Evolutionary conservation across 2,329 filamentous ascomycete species (phyloP).

Genomic region (Colletotrichum salicis): DNA sequence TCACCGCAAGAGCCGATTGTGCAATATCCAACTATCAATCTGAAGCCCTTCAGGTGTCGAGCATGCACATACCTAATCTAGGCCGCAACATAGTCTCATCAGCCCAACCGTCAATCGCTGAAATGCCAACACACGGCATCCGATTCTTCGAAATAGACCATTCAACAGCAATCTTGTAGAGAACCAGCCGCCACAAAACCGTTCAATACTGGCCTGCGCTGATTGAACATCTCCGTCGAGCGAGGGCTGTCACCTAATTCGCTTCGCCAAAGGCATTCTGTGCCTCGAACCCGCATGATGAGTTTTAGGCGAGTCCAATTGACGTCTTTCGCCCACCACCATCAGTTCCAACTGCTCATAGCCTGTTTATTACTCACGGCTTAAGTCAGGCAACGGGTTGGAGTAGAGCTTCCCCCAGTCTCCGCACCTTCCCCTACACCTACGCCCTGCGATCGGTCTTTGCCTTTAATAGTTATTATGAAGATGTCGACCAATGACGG

Average conservation of each 20-base stretch:
- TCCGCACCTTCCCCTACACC: slow-evolving; percentile 10
- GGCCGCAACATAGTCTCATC: not conserved
- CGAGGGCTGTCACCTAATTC: not conserved
- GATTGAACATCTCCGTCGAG: not conserved
- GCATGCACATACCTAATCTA: not conserved
- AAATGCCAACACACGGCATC: not conserved
- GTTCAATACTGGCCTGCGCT: not conserved
- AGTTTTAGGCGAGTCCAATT: slow-evolving; percentile 14
- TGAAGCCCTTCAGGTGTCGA: not conserved
- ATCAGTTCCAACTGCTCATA: slow-evolving; percentile 13
- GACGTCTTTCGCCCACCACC: slow-evolving; percentile 13
- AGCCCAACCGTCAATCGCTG: not conserved
- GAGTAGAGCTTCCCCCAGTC: slow-evolving; percentile 3
- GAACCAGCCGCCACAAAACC: not conserved
- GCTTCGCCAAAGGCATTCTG: slow-evolving; percentile 16
- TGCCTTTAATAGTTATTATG: not conserved
- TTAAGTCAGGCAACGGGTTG: not conserved
- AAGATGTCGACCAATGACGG: slow-evolving; percentile 21
- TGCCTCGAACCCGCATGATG: slow-evolving; percentile 27
- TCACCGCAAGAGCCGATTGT: not conserved
- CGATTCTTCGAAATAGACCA: not conserved
- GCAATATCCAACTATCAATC: not conserved
- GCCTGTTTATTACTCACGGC: not conserved
- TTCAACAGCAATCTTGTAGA: not conserved
- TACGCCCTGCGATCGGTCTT: slow-evolving; percentile 7